phyloP scores from a whole-genome alignment of 306 rosid species.

The Citrullus colocynthis region DNA sequence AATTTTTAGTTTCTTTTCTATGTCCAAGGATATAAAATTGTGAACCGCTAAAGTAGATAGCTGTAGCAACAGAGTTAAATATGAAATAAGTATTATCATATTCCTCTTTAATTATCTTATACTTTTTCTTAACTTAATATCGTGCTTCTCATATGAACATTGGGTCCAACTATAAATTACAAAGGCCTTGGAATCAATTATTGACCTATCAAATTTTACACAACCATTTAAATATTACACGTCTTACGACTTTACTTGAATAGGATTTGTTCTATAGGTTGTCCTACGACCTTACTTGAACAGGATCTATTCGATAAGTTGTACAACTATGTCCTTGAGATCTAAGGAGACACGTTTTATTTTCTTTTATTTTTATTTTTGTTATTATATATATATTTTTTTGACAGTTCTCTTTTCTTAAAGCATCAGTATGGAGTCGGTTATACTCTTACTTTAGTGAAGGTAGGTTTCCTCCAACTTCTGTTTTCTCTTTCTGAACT shows the following conservation, averaged over 20 bases:
- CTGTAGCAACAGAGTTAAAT: background rate
- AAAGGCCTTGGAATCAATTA: background rate
- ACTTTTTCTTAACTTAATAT: background rate
- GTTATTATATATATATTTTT: slow-evolving; percentile 7
- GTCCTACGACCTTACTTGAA: too few relatives aligned
- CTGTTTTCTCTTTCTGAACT: slow-evolving; percentile 12
- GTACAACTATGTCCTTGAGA: too few relatives aligned
- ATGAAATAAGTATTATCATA: background rate
- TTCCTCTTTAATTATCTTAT: background rate
- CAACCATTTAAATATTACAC: background rate
- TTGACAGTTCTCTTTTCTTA: slow-evolving; percentile 79
- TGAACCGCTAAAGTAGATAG: background rate
- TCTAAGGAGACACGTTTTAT: background rate
- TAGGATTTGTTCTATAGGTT: too few relatives aligned
- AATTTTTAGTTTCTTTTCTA: too few relatives aligned
- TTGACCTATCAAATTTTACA: background rate
- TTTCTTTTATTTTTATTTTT: background rate
- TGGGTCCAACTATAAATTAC: background rate
- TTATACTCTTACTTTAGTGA: slow-evolving; percentile 82
- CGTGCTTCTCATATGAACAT: background rate
- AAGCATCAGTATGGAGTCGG: slow-evolving; percentile 97
- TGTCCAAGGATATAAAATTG: background rate
- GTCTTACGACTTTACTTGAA: too few relatives aligned
- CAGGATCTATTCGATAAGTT: too few relatives aligned
- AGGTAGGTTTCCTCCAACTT: slow-evolving; percentile 37